Evolutionary conservation across 1,139 yeast genomes (phyloP), one percentile per base, ranked within the genome.

Genomic region (Nakaseomyces delphensis): DNA sequence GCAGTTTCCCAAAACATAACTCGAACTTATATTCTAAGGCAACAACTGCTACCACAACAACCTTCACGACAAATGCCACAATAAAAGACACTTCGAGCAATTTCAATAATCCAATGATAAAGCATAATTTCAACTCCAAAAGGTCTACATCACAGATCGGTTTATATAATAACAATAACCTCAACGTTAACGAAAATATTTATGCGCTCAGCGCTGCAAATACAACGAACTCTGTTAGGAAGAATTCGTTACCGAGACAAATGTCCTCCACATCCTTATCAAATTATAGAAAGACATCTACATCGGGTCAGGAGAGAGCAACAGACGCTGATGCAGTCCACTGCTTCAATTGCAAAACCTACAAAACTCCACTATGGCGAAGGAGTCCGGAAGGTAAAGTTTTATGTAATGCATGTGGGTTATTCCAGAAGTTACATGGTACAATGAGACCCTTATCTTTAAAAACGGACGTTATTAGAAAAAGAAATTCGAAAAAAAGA

Each of bases 281-380:
- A 6, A 54, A 48, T 43, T 53, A 49, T 37, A 57, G 57, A 38
- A 52, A 59, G 37, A 52, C 45, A 3, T 41, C 54, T 4, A 48
- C 56, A 1, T 25, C 39, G 10, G 40, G 25, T 14, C 32, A 32
- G 14, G 42, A 39, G 16, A 53, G 49, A 33, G 59, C 59, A 43
- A 58, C 60, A 9, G 57, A 53, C 13, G 48, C 62, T 7, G 37
- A 33, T n/a, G 37, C 37, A 13, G 37, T 33, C 7, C 67, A 63
- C 43, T 91, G 97, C 64, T 81, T 83, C 44, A 91, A 91, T 65
- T 91, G 98, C 66, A 83, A 84, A 55, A 91, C 98, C 1, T 83
- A 77, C 53, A 89, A 94, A 35, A 91, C 98, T 0, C 97, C 98
- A 1, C 67, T 91, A 23, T 91, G 98, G 98, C 74, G 98, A 60